Evolutionary conservation across 352 stramenopile genomes (phyloP).

Genomic region (Globisporangium lucens): DNA sequence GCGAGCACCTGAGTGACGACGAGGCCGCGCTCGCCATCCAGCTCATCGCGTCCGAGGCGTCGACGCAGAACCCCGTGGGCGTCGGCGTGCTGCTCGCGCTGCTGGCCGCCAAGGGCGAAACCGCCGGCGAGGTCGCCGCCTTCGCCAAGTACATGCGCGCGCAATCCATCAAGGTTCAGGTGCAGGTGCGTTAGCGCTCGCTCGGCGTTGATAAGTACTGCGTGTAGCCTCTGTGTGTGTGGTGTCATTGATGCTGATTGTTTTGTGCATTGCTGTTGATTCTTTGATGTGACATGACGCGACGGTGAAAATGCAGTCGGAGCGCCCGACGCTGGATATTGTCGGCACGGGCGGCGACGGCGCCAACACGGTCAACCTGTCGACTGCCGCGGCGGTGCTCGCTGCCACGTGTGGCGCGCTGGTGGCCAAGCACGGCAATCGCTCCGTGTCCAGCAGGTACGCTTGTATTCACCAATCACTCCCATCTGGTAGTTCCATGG

Average conservation of each 20-base stretch:
- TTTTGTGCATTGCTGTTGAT: not conserved
- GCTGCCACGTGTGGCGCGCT: constrained; percentile 91
- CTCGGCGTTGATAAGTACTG: not conserved
- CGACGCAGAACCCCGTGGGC: constrained; percentile 51
- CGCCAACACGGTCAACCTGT: constrained; percentile 98
- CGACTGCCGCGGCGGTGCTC: constrained; percentile 93
- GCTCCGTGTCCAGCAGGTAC: constrained; percentile 92
- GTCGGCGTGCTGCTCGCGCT: constrained; percentile 94
- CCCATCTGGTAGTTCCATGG: not conserved
- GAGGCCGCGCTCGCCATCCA: constrained; percentile 72
- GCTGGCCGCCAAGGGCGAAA: constrained; percentile 94
- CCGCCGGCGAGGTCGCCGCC: constrained; percentile 91
- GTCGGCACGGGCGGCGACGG: constrained; percentile 98
- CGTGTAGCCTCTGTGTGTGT: not conserved
- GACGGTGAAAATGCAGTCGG: constrained; percentile 20
- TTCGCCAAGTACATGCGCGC: constrained; percentile 96
- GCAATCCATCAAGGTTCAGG: constrained; percentile 82
- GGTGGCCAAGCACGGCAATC: constrained; percentile 97
- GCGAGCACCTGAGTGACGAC: constrained; percentile 66
- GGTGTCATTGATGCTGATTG: constrained; percentile 2
- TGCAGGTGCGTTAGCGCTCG: constrained; percentile 26
- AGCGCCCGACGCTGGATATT: constrained; percentile 94
- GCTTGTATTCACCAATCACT: not conserved
- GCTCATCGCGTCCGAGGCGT: constrained; percentile 67
- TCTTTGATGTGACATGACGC: constrained; percentile 4